Conservation (phyloP, 441 rosid species). For the Populus hybrid region DNA sequence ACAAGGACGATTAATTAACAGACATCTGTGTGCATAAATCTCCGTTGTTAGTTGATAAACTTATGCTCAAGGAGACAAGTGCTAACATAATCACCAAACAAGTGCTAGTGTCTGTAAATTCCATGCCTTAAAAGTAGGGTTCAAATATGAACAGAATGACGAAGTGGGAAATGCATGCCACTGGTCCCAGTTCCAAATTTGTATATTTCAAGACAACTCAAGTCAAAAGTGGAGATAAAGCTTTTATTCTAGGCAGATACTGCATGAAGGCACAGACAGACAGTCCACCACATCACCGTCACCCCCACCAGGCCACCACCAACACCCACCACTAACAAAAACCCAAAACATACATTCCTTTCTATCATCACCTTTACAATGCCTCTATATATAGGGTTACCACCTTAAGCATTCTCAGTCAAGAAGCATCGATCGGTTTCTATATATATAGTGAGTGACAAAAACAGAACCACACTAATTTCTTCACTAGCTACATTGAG, state of each 20-base stretch:
- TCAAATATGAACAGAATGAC: conserved; percentile 16
- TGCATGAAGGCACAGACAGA: conserved; percentile 16
- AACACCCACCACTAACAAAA: conserved; percentile 21
- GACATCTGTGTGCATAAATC: not conserved
- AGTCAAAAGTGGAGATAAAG: conserved; percentile 31
- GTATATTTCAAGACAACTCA: not conserved
- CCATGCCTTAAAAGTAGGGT: conserved; percentile 6
- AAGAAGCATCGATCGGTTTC: not conserved
- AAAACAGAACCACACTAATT: not conserved
- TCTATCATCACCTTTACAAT: conserved; percentile 4
- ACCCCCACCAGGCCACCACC: conserved; percentile 16
- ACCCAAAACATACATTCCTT: conserved; percentile 14
- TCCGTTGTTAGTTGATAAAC: not conserved
- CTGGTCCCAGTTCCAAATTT: not conserved
- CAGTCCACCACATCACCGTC: not conserved
- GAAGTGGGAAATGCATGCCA: conserved; percentile 8
- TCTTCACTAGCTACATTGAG: not conserved
- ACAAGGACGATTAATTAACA: not conserved
- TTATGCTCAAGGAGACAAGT: not conserved
- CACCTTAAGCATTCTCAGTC: conserved; percentile 14
- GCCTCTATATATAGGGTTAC: conserved; percentile 31
- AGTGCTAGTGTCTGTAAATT: not conserved
- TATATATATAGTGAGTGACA: too few relatives aligned
- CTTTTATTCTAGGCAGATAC: conserved; percentile 2
- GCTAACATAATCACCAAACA: not conserved